Evolutionary conservation across 495 filamentous ascomycete species (phyloP), one percentile per base, ranked within the genome.

Genomic region (Hypoxylon subgilvum): DNA sequence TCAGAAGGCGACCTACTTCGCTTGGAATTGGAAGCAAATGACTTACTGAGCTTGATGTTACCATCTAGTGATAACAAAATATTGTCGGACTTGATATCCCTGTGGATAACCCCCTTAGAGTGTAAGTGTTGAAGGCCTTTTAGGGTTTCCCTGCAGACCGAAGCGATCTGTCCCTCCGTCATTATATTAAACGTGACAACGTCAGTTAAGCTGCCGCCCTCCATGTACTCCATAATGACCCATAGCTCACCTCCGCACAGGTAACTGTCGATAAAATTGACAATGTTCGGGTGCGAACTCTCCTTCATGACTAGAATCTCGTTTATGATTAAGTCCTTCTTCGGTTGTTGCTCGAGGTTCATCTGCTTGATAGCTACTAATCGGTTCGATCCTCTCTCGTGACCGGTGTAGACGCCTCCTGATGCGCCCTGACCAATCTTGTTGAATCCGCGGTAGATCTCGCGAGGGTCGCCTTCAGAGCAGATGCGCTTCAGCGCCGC

Each of bases 171-270:
- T 6, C 88, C 89, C 70, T 98, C 94, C 14, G 86, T 89, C 94
- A 98, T 97, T 54, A 97, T 94, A 72, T 98, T 98, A 74, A 94
- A 97, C 8, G 93, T 97, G 30, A 98, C 94, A 19, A 98, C 94
- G 74, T 98, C 94, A 1, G 94, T 98, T 71, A 98, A 75, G 76
- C 91, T 96, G 27, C 94, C 94, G 39, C 94, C 94, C 69, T 98
- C 94, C 94, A 98, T 98, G 63, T 91, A 98, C 71, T 98, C 94
- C 94, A 98, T 98, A 21, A 97, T 91, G 9, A 98, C 94, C 94
- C 94, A 98, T 32, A 98, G 74, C 69, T 98, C 94, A 14, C 93
- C 85, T 3, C 83, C 81, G 30, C 92, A 87, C 16, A 98, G 78
- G 71, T 89, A 97, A 70, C 92, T 96, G 77, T 97, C 94, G 75